phyloP scores from a whole-genome alignment of 306 rosid species.

The Quercus cerris region DNA sequence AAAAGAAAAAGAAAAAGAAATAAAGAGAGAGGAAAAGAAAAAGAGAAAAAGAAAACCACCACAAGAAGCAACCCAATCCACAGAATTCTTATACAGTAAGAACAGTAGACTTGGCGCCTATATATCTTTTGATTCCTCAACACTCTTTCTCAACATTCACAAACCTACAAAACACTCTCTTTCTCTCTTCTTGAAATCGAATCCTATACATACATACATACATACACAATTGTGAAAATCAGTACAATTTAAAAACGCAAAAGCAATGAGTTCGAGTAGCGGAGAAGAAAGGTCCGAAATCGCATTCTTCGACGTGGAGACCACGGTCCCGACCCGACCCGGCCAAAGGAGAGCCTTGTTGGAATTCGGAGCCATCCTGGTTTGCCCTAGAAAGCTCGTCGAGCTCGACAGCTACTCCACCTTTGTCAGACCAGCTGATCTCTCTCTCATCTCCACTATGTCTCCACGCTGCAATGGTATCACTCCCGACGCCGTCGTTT shows the following conservation, averaged over 20 bases:
- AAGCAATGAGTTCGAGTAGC: neutral
- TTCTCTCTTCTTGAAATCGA: no score
- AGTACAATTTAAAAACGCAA: no score
- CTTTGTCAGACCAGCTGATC: constrained; percentile 57
- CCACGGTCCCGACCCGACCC: constrained; percentile 34
- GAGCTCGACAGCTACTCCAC: constrained; percentile 74
- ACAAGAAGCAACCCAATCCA: no score
- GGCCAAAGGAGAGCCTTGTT: constrained; percentile 54
- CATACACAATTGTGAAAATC: no score
- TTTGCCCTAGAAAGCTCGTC: constrained; percentile 78
- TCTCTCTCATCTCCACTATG: constrained; percentile 53
- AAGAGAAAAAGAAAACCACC: no score
- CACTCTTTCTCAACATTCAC: neutral
- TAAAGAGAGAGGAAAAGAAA: no score
- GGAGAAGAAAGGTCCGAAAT: constrained; percentile 71
- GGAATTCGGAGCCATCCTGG: constrained; percentile 88
- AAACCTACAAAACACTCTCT: neutral
- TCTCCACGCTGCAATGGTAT: constrained; percentile 87
- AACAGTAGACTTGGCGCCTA: constrained; percentile 6
- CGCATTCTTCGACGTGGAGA: constrained; percentile 88
- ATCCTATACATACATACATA: no score
- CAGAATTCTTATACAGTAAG: no score
- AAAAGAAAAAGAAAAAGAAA: neutral
- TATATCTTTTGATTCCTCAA: neutral
- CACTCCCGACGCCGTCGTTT: constrained; percentile 41